These are phyloP conservation scores for Ramaria rubella DNA, from an alignment of 768 basidiomycete genomes.

Conservation along the genomic window DNA sequence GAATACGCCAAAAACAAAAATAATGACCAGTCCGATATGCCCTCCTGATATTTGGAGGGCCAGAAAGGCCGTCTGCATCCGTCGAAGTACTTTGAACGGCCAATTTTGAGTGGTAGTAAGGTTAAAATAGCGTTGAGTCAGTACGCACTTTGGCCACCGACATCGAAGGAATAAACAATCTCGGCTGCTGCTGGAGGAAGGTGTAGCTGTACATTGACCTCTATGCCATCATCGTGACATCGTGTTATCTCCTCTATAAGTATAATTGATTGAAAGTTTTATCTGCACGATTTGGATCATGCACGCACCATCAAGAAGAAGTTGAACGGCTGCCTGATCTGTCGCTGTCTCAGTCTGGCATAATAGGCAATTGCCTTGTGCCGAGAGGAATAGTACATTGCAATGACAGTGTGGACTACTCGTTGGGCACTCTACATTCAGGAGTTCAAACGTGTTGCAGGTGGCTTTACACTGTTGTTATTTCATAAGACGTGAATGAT, in stretches of 20 bases:
- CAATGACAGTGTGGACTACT: slow-evolving; percentile 4
- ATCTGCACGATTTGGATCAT: background rate
- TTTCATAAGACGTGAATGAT: too few relatives aligned
- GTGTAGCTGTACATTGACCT: background rate
- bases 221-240: background rate
- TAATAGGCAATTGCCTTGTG: slow-evolving; percentile 1
- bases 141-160: background rate
- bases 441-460: too few relatives aligned
- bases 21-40: slow-evolving; percentile 43
- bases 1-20: slow-evolving; percentile 40
- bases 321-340: slow-evolving; percentile 1
- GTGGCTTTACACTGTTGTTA: too few relatives aligned
- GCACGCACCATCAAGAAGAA: background rate
- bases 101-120: too few relatives aligned
- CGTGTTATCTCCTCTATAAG: background rate
- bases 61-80: slow-evolving; percentile 32
- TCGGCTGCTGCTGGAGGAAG: background rate
- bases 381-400: background rate
- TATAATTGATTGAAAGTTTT: background rate
- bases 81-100: too few relatives aligned
- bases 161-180: background rate
- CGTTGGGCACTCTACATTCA: too few relatives aligned
- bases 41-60: slow-evolving; percentile 46
- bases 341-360: background rate
- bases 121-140: too few relatives aligned